phyloP scores from a whole-genome alignment of 768 basidiomycete species.

The Psilocybe cyanescens region DNA sequence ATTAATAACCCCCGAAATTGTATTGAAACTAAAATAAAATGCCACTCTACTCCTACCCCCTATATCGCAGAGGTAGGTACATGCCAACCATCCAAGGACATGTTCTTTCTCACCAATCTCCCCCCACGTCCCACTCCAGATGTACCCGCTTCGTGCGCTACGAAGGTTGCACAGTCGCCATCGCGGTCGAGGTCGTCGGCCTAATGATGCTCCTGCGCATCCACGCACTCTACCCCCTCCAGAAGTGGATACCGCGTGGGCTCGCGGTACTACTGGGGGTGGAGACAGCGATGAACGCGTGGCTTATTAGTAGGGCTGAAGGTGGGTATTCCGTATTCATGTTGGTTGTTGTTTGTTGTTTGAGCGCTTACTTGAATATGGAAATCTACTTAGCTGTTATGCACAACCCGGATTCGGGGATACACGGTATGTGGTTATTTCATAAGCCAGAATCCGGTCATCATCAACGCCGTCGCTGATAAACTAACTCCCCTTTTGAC shows the following conservation, averaged over 20 bases:
- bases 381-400: constrained; percentile 36
- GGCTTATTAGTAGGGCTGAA: constrained; percentile 54
- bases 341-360: too few species aligned
- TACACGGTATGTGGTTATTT: constrained; percentile 31
- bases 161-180: constrained; percentile 57
- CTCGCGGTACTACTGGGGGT: constrained; percentile 40
- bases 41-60: not conserved
- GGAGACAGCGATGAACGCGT: constrained; percentile 53
- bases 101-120: not conserved
- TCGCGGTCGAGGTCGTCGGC: constrained; percentile 53
- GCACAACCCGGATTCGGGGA: constrained; percentile 41
- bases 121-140: constrained; percentile 24
- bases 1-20: too few species aligned
- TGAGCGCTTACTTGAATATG: too few species aligned
- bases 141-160: constrained; percentile 52
- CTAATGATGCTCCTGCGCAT: constrained; percentile 65
- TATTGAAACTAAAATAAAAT: too few species aligned
- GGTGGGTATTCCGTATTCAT: constrained; percentile 36
- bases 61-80: not conserved
- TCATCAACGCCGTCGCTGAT: too few species aligned
- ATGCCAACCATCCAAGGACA: not conserved
- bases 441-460: not conserved
- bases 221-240: constrained; percentile 40
- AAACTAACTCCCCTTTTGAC: too few species aligned
- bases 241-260: constrained; percentile 32